Evolutionary conservation across 345 rosid genomes (phyloP).

Genomic region (Moricandia arvensis): DNA sequence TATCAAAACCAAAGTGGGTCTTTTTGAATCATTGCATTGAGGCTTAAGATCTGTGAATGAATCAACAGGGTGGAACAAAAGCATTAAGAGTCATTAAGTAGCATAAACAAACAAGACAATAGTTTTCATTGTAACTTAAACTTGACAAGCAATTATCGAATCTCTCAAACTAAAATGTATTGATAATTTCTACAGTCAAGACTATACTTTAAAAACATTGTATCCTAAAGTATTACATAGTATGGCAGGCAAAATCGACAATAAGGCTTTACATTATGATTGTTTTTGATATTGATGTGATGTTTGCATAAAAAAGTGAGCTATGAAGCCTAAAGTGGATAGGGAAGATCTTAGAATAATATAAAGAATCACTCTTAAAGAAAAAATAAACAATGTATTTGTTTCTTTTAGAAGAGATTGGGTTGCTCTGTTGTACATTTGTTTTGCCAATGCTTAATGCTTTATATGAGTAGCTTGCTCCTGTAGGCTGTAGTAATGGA

Average conservation of each 20-base stretch:
- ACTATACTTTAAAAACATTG: not conserved
- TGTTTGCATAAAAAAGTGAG: slow-evolving; percentile 34
- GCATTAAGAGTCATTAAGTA: slow-evolving; percentile 9
- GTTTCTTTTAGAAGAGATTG: slow-evolving; percentile 28
- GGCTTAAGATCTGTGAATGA: slow-evolving; percentile 15
- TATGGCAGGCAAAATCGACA: not conserved
- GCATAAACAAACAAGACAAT: slow-evolving; percentile 5
- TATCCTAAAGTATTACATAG: slow-evolving; percentile 8
- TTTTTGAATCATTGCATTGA: slow-evolving; percentile 35
- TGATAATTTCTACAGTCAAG: not conserved
- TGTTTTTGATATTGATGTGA: slow-evolving; percentile 9
- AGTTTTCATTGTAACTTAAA: not conserved
- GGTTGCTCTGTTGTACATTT: slow-evolving; percentile 30
- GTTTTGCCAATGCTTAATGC: slow-evolving; percentile 33
- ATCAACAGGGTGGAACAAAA: slow-evolving; percentile 11
- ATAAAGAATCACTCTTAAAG: slow-evolving; percentile 38
- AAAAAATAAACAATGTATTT: slow-evolving; percentile 20
- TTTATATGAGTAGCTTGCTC: slow-evolving; percentile 37
- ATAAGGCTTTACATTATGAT: not conserved
- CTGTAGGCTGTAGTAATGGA: slow-evolving; percentile 23
- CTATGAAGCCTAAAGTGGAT: slow-evolving; percentile 28
- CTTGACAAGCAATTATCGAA: slow-evolving; percentile 26
- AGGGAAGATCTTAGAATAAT: slow-evolving; percentile 33
- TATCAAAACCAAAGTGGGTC: slow-evolving; percentile 15
- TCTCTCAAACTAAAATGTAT: slow-evolving; percentile 4